Conservation (phyloP, 257 asterid species). For the Rauvolfia tetraphylla region DNA sequence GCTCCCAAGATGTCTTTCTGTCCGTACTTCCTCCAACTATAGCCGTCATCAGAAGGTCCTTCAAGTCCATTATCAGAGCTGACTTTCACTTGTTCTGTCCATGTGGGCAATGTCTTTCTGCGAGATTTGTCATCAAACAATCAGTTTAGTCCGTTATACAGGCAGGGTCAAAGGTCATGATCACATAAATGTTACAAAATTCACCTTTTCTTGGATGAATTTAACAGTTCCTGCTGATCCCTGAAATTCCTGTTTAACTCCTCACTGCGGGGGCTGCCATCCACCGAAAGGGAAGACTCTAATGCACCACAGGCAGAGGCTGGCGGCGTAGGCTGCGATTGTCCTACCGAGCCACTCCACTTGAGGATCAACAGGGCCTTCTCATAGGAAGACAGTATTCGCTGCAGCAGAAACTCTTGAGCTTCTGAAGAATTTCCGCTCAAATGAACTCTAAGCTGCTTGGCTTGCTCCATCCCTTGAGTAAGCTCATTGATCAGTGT, state of each 20-base stretch:
- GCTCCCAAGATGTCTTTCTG: constrained; percentile 60
- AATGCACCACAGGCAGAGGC: constrained; percentile 28
- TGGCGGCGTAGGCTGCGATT: constrained; percentile 23
- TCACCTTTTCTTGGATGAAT: constrained; percentile 66
- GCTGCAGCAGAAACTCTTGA: constrained; percentile 54
- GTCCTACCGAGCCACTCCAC: constrained; percentile 37
- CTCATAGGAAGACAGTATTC: constrained; percentile 67
- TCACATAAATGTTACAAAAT: neutral
- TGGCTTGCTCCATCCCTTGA: constrained; percentile 73
- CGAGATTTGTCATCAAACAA: constrained; percentile 17
- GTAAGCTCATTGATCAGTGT: constrained; percentile 56
- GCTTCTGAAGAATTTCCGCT: constrained; percentile 34
- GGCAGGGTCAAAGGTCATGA: neutral
- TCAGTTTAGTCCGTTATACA: neutral
- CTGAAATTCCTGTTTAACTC: constrained; percentile 28
- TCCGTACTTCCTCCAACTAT: constrained; percentile 86
- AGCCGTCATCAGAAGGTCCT: constrained; percentile 79
- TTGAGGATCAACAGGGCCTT: constrained; percentile 65
- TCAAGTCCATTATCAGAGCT: constrained; percentile 58
- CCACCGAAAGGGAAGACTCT: constrained; percentile 48
- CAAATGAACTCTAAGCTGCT: constrained; percentile 57
- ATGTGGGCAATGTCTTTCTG: constrained; percentile 72
- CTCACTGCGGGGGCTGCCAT: constrained; percentile 54
- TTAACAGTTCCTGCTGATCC: constrained; percentile 34
- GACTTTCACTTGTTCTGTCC: constrained; percentile 68